Percentiles rank a stretch among this genome's conserved stretches.
These are phyloP conservation scores for Colletotrichum theobromicola DNA, from an alignment of 2,329 filamentous ascomycete species.

Conservation along the genomic window DNA sequence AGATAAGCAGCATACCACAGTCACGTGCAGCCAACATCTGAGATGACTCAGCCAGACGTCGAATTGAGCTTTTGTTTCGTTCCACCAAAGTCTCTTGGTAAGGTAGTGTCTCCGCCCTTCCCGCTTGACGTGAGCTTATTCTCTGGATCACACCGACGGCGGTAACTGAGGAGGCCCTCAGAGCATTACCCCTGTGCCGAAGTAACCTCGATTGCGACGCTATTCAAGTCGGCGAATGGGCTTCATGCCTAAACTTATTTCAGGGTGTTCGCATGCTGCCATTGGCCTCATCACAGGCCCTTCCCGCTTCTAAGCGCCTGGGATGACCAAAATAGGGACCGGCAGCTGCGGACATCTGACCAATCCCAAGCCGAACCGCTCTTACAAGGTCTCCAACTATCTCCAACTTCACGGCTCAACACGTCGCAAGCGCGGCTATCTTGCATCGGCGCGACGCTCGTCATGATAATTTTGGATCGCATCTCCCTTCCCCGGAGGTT, in stretches of 20 bases:
- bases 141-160: background rate
- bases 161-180: background rate
- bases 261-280: background rate
- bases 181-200: background rate
- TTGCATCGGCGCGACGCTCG: conserved; percentile 22
- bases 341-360: conserved; percentile 9
- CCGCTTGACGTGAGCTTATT: conserved; percentile 16
- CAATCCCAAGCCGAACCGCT: conserved; percentile 7
- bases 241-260: background rate
- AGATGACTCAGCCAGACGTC: background rate
- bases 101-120: background rate
- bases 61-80: background rate
- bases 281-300: conserved; percentile 3
- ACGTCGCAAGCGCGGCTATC: conserved; percentile 21
- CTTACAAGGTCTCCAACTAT: background rate
- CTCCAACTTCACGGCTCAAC: background rate
- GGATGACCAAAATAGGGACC: conserved; percentile 11
- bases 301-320: conserved; percentile 11
- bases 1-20: accelerated
- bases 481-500: background rate
- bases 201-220: background rate
- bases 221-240: background rate
- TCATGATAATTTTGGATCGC: conserved; percentile 10
- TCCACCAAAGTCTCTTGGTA: background rate
- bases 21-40: background rate